Evolutionary conservation across 257 asterid species (phyloP), one percentile per base, ranked within the genome.

Genomic region (Gynochthodes officinalis): DNA sequence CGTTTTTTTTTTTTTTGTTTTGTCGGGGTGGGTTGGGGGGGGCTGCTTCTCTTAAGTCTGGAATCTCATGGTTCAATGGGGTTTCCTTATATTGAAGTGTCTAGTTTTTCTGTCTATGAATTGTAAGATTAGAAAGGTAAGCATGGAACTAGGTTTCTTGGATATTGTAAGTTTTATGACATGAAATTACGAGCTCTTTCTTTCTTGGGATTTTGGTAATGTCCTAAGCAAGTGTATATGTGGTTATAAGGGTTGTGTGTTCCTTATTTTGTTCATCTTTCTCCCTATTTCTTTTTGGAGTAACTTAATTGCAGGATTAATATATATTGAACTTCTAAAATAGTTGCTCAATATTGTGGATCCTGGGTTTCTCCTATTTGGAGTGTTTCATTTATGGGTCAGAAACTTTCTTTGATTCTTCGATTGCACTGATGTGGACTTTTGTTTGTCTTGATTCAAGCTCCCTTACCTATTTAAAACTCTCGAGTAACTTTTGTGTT

Each of bases 301-400:
- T 62, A 62, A 21, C 67, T 18, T 62, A 62, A 11, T 62, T 46
- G 1, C 28, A 33, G 48, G 28, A 19, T 1, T 62, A 11, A 1
- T 9, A n/a, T 53, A 53, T 53, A 39, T 25, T 39, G 25, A 46
- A 0, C 37, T 19, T 19, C 4, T 28, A 44, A 21, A 18, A 11
- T 18, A 19, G 48, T 50, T 68, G 32, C 32, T 50, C 7, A n/a
- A 49, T 21, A 68, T 19, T 53, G 73, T 68, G 59, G 61, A 68
- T 49, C 18, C 10, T 50, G 50, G 43, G 27, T n/a, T 50, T 50
- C 33, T 37, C 44, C 18, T 30, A 33, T 59, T 50, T 69, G 48
- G 50, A 32, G 28, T 33, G 30, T 19, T 30, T 44, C n/a, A n/a
- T n/a, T n/a, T n/a, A n/a, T n/a, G n/a, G n/a, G n/a, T n/a, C n/a